Evolutionary conservation across 176 grass and related monocot genomes (phyloP).

Genomic region (Chrysopogon serrulatus): DNA sequence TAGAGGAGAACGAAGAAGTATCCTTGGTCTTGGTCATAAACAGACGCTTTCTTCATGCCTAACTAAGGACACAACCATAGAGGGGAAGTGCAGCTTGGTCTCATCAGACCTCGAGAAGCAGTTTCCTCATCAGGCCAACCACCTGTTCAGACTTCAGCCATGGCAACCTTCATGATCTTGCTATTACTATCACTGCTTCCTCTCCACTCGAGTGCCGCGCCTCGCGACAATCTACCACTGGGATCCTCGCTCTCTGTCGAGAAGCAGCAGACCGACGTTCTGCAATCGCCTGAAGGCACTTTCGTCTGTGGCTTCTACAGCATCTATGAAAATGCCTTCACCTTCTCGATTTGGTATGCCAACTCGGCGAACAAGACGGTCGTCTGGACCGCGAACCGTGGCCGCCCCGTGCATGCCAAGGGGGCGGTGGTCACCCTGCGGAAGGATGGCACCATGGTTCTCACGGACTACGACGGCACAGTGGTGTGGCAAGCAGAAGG

Average conservation of each 20-base stretch:
- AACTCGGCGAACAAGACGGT: conserved; percentile 22
- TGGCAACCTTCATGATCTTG: neutral
- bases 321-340: conserved; percentile 18
- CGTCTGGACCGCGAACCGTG: conserved; percentile 40
- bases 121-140: neutral
- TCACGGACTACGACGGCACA: conserved; percentile 23
- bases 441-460: conserved; percentile 37
- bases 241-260: neutral
- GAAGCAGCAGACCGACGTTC: neutral
- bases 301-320: conserved; percentile 39
- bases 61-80: neutral
- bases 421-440: conserved; percentile 14
- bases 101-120: neutral
- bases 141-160: neutral
- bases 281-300: neutral
- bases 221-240: neutral
- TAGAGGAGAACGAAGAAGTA: neutral
- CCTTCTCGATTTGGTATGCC: conserved; percentile 63
- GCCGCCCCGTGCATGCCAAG: conserved; percentile 23
- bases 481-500: conserved; percentile 35
- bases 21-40: neutral
- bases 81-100: neutral
- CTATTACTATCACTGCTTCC: neutral
- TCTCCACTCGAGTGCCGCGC: neutral
- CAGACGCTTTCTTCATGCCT: neutral